Base-by-base conservation (phyloP, 306 rosid genomes). In the Vachellia collinsii region DNA sequence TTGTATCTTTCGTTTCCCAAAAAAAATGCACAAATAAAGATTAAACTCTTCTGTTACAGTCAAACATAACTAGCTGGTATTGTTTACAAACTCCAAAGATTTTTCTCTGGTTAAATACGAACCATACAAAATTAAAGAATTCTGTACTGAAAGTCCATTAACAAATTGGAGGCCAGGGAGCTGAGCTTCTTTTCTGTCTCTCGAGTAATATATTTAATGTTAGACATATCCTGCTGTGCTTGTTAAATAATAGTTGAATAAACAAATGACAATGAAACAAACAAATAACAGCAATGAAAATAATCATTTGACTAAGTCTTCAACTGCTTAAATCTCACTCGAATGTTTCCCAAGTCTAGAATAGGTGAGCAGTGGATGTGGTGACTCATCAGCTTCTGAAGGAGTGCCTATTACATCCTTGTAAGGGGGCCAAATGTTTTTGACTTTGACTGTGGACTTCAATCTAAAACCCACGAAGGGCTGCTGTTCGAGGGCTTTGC, bases 101-200 rank as follows among this genome's bases (percentile, higher is more conserved):
- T 85, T 29, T 71, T 78, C 78, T 67, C 76, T 5, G 76, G 76
- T 72, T 72, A 76, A 72, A 77, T 77, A 75, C 76, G 77, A 4
- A 64, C 53, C 81, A 84, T 79, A 83, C 79, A 85, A 66, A 38
- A 85, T 93, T 84, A 95, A 66, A 93, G 97, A 86, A 95, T 89
- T 88, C 98, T 84, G 91, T 93, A 98, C 78, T 95, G 98, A 82
- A 95, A 88, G 87, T 95, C 98, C 13, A 96, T 89, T 80, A 95
- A 91, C 79, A 95, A 88, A 79, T 84, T 89, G 79, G 94, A 89
- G 46, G 99, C 98, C 80, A 95, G 83, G 8, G 97, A 88, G 86
- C 88, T 91, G 56, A 95, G 97, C 87, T 88, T 95, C 94, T 95
- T 95, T 80, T 98, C 98, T 0, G 99, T 95, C 88, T 95, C 98